Conservation (phyloP, 2,329 filamentous ascomycete genomes). For the Nemania sp. region DNA sequence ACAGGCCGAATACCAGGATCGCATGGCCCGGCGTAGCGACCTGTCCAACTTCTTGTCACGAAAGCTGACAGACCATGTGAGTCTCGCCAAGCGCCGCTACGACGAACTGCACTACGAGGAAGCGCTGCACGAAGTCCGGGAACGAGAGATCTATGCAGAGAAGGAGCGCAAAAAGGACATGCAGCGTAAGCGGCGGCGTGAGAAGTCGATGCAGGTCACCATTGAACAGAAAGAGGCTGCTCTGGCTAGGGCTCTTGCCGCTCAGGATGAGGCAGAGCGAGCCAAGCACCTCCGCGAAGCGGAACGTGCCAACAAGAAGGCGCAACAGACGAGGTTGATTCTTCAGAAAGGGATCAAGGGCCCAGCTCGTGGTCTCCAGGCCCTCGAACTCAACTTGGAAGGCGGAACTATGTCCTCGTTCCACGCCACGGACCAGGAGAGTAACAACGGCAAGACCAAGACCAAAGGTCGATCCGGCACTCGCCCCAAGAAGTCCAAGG, state of each 20-base stretch:
- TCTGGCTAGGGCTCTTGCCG: slow-evolving; percentile 75
- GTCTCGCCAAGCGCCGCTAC: slow-evolving; percentile 75
- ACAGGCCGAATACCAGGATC: slow-evolving; percentile 64
- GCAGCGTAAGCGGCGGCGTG: slow-evolving; percentile 93
- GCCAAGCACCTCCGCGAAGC: slow-evolving; percentile 82
- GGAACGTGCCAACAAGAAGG: slow-evolving; percentile 90
- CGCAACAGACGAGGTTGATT: slow-evolving; percentile 84
- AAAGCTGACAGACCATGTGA: slow-evolving; percentile 70
- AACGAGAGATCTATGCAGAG: slow-evolving; percentile 87
- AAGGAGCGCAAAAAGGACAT: slow-evolving; percentile 99
- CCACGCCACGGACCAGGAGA: slow-evolving; percentile 65
- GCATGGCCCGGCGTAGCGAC: slow-evolving; percentile 65
- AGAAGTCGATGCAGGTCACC: slow-evolving; percentile 93
- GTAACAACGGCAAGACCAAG: slow-evolving; percentile 51
- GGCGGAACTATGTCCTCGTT: slow-evolving; percentile 87
- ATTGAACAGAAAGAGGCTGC: slow-evolving; percentile 89
- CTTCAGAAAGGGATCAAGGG: slow-evolving; percentile 86
- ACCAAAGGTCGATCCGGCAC: slow-evolving; percentile 61
- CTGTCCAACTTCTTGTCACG: slow-evolving; percentile 61
- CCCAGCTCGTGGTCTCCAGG: slow-evolving; percentile 68
- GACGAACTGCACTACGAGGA: slow-evolving; percentile 77
- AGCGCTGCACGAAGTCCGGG: slow-evolving; percentile 83
- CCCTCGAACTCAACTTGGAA: slow-evolving; percentile 79
- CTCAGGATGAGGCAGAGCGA: slow-evolving; percentile 80
- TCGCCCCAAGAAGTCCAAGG: slow-evolving; percentile 88